These are phyloP conservation scores for Huntiella abstrusa DNA, from an alignment of 2,329 filamentous ascomycete species.

Conservation along the genomic window DNA sequence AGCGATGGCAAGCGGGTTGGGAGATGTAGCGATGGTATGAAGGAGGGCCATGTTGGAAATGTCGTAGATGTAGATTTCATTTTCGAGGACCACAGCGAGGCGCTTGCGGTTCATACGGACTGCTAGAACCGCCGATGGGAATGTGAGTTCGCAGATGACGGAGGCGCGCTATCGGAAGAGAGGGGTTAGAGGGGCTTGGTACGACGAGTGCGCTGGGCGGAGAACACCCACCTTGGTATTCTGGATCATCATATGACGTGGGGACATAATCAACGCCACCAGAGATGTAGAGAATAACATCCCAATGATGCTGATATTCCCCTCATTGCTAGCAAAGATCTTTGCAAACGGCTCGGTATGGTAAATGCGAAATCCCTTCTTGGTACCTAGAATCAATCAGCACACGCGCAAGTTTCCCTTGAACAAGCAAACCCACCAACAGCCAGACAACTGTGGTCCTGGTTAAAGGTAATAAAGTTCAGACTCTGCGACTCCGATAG, in stretches of 20 bases:
- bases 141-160: slow-evolving; percentile 95
- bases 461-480: slow-evolving; percentile 98
- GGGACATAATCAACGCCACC: slow-evolving; percentile 81
- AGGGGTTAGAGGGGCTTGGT: background rate
- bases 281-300: slow-evolving; percentile 98
- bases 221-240: slow-evolving; percentile 68
- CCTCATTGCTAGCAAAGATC: slow-evolving; percentile 84
- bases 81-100: slow-evolving; percentile 80
- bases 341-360: slow-evolving; percentile 92
- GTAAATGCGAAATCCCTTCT: slow-evolving; percentile 88
- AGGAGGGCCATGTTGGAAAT: slow-evolving; percentile 96
- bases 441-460: slow-evolving; percentile 93
- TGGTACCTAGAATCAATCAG: slow-evolving; percentile 45
- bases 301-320: slow-evolving; percentile 88
- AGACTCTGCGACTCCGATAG: slow-evolving; percentile 44
- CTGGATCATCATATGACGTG: slow-evolving; percentile 80
- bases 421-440: slow-evolving; percentile 46
- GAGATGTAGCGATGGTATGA: slow-evolving; percentile 81
- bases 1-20: slow-evolving; percentile 81
- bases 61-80: slow-evolving; percentile 95
- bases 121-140: slow-evolving; percentile 86
- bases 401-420: background rate
- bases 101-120: slow-evolving; percentile 89
- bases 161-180: slow-evolving; percentile 34
- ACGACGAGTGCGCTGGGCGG: background rate